A percentile compares a stretch with the other conserved stretches of the same genome.
Conservation (phyloP, 257 asterid genomes). For the Lithospermum erythrorhizon region DNA sequence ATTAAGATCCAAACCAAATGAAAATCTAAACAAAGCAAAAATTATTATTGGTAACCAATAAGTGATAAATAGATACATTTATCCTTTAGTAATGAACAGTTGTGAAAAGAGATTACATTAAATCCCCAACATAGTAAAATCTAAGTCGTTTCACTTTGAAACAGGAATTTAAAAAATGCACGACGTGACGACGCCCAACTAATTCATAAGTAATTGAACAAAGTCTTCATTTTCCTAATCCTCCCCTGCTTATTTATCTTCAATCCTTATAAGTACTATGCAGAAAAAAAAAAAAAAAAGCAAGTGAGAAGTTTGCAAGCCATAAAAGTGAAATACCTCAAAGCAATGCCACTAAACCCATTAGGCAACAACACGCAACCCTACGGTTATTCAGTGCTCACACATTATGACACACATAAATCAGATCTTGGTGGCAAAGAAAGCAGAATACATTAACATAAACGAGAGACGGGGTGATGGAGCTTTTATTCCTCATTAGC, state of each 20-base stretch:
- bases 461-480: not conserved
- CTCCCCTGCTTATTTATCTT: not conserved
- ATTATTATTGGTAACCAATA: not conserved
- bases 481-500: not conserved
- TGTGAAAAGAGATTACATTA: not conserved
- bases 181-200: not conserved
- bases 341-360: conserved; percentile 85
- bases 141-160: not conserved
- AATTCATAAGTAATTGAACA: not conserved
- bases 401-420: not conserved
- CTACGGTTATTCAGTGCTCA: conserved; percentile 28
- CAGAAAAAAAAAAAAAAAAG: not conserved
- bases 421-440: too few relatives aligned
- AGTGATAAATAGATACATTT: not conserved
- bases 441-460: not conserved
- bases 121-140: not conserved
- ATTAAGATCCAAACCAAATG: not conserved
- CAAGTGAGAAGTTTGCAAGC: not conserved
- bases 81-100: not conserved
- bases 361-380: conserved; percentile 68
- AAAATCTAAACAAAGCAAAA: not conserved
- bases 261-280: not conserved
- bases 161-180: not conserved
- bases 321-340: conserved; percentile 37
- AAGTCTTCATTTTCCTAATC: not conserved